phyloP scores from a whole-genome alignment of 306 rosid species.

The Begonia fuchsioides region DNA sequence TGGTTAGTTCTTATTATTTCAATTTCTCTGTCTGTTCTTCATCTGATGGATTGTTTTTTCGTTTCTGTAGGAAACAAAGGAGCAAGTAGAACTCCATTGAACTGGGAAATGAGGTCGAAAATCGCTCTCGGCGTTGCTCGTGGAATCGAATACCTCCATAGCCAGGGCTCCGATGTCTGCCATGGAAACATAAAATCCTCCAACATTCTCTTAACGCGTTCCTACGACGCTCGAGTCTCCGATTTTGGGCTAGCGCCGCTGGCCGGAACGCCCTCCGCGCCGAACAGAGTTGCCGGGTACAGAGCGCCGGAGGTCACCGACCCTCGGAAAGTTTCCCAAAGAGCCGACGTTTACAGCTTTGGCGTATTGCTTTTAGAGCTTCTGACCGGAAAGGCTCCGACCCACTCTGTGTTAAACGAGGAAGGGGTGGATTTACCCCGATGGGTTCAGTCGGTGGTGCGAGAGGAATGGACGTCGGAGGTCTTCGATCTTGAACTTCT shows the following conservation, averaged over 20 bases:
- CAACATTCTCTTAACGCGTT: constrained; percentile 30
- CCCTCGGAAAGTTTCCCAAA: constrained; percentile 37
- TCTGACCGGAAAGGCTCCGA: constrained; percentile 38
- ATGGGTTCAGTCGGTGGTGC: constrained; percentile 41
- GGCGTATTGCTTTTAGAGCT: constrained; percentile 40
- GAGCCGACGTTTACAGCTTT: constrained; percentile 40
- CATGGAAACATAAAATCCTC: constrained; percentile 42
- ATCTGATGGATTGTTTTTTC: no score
- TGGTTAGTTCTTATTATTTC: constrained; percentile 15
- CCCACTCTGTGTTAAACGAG: constrained; percentile 28
- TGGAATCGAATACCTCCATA: constrained; percentile 31
- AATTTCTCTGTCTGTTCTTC: not conserved
- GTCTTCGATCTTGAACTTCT: constrained; percentile 41
- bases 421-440: constrained; percentile 46
- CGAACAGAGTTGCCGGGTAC: constrained; percentile 33
- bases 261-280: constrained; percentile 31
- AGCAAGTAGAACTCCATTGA: constrained; percentile 38
- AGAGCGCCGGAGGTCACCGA: constrained; percentile 45
- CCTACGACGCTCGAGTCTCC: constrained; percentile 31
- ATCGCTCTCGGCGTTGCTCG: constrained; percentile 36
- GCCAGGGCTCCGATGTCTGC: constrained; percentile 27
- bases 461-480: constrained; percentile 41
- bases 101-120: constrained; percentile 31
- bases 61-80: constrained; percentile 32
- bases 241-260: constrained; percentile 40